Base-by-base conservation (phyloP, 805 yeast genomes). In the Candida koratica region DNA sequence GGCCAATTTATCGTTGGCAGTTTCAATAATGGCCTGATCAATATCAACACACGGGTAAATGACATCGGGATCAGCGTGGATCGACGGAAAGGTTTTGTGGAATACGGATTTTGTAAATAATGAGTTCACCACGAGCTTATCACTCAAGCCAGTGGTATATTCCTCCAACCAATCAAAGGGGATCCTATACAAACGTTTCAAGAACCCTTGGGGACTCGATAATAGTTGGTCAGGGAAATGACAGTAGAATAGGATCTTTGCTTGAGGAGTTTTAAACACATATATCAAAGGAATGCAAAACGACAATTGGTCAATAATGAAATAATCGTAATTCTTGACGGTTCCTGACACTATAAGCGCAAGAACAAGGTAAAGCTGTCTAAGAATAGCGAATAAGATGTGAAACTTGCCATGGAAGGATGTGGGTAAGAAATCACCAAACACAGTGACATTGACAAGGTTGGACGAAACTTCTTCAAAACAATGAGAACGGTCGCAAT, bases 201-300 rank as follows among this genome's bases (percentile, higher is more conserved):
- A 17, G 1, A 69, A 17, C 2, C 80, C 64, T 3, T 71, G 64
- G 36, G 81, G 80, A 26, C 43, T 41, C 0, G 96, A 81, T 28
- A 90, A 63, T 32, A 82, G 66, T 52, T 83, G 82, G 58, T 93
- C 99, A 0, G 99, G 98, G 58, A 90, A 90, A 64, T 93, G 99
- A 52, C 98, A 89, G 58, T 93, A 93, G 54, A 90, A 93, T 34
- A 93, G 60, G 3, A 84, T 71, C 34, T 75, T 75, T 2, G 82
- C 56, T 6, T 59, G 37, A 1, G 47, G 57, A 37, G 36, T 44
- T 43, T 62, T 67, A 54, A 57, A 75, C 41, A 60, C 54, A 45
- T 51, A 78, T 14, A 93, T 48, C 11, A 89, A 45, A 5, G 97
- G 97, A 4, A 87, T 66, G 46, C 94, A 79, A 39, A 86, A 79